Percentiles rank a stretch among this genome's conserved stretches.
Conservation (phyloP, 1,139 yeast species). For the Yamadazyma buinensis region DNA sequence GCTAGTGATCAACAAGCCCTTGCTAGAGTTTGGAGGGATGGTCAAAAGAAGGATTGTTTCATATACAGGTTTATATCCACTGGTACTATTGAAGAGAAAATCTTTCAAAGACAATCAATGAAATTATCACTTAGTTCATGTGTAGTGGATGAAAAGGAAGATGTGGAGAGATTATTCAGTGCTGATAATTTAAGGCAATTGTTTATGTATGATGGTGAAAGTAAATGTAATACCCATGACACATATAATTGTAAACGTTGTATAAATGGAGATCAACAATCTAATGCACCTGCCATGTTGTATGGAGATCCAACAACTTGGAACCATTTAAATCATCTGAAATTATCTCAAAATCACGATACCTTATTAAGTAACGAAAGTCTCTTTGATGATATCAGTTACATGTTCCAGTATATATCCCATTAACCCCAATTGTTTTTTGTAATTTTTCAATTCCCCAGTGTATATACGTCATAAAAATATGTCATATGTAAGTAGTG, state of each 20-base stretch:
- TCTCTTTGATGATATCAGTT: constrained; percentile 66
- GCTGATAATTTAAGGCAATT: constrained; percentile 74
- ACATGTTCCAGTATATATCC: constrained; percentile 81
- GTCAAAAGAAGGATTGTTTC: constrained; percentile 94
- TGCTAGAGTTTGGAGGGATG: constrained; percentile 99
- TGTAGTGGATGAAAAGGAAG: constrained; percentile 95
- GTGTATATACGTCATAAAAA: no score
- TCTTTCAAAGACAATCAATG: constrained; percentile 96
- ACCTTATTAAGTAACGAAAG: constrained; percentile 70
- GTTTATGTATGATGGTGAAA: constrained; percentile 65
- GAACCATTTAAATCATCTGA: constrained; percentile 78
- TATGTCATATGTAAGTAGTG: no score
- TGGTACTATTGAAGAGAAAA: constrained; percentile 94
- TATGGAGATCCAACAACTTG: constrained; percentile 98
- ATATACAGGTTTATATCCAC: constrained; percentile 91
- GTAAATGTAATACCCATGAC: constrained; percentile 88
- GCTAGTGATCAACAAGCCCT: constrained; percentile 98
- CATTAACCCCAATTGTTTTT: no score
- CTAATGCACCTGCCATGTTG: constrained; percentile 79
- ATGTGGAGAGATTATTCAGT: constrained; percentile 88
- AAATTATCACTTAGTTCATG: constrained; percentile 89
- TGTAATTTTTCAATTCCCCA: no score
- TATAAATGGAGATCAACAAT: constrained; percentile 46
- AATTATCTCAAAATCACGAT: constrained; percentile 68
- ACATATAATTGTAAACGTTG: constrained; percentile 89